phyloP scores from a whole-genome alignment of 140 eudicot genomes.

The Stevia rebaudiana region DNA sequence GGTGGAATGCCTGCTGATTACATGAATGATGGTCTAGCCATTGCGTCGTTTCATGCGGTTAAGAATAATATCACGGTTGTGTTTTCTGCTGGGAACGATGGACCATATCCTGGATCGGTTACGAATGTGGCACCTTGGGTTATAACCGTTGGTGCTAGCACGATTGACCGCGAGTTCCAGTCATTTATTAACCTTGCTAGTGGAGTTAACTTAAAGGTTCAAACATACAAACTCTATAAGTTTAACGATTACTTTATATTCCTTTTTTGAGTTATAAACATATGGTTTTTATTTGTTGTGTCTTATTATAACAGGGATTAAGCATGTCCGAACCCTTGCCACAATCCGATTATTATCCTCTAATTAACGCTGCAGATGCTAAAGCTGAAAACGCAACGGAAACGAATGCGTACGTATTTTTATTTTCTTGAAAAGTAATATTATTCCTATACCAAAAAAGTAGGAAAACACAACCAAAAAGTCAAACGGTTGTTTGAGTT shows the following conservation, averaged over 20 bases:
- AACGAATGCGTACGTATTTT: slow-evolving; percentile 39
- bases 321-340: slow-evolving; percentile 45
- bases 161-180: slow-evolving; percentile 46
- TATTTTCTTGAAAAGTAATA: background rate
- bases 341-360: slow-evolving; percentile 28
- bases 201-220: slow-evolving; percentile 42
- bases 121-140: slow-evolving; percentile 55
- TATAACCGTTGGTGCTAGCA: slow-evolving; percentile 51
- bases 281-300: background rate
- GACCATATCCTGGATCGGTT: slow-evolving; percentile 32
- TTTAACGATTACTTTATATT: background rate
- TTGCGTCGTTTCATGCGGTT: slow-evolving; percentile 52
- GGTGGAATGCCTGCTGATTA: slow-evolving; percentile 27
- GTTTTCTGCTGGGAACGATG: slow-evolving; percentile 54
- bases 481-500: too few relatives aligned
- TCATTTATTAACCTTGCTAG: slow-evolving; percentile 30
- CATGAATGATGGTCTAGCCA: slow-evolving; percentile 30
- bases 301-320: slow-evolving; percentile 35
- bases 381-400: slow-evolving; percentile 37
- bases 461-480: too few relatives aligned
- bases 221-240: background rate
- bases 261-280: background rate
- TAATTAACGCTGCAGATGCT: slow-evolving; percentile 37
- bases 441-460: too few relatives aligned
- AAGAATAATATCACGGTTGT: slow-evolving; percentile 42